phyloP scores from a whole-genome alignment of 2,329 filamentous ascomycete genomes.

The Fusarium dimerum region DNA sequence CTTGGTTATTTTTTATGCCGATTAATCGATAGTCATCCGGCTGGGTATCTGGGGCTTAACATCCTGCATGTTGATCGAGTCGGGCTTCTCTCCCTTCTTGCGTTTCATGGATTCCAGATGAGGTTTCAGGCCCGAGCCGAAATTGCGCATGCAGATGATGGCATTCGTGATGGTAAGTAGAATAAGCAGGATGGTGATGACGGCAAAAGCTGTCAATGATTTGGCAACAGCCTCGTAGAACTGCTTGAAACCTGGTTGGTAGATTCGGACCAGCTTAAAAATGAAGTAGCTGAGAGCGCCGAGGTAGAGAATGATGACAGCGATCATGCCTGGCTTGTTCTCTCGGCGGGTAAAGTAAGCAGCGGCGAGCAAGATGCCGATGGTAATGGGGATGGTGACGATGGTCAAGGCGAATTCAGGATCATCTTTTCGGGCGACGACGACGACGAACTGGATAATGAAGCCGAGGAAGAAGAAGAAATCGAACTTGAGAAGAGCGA shows the following conservation, averaged over 20 bases:
- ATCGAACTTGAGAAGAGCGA: conserved; percentile 96
- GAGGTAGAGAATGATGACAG: conserved; percentile 82
- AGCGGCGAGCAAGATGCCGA: conserved; percentile 81
- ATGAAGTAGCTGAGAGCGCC: conserved; percentile 92
- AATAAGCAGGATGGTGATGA: conserved; percentile 88
- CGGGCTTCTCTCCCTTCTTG: conserved; percentile 55
- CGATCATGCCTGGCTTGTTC: conserved; percentile 73
- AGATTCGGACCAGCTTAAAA: conserved; percentile 98
- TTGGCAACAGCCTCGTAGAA: conserved; percentile 79
- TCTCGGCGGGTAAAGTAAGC: conserved; percentile 85
- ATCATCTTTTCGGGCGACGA: conserved; percentile 70
- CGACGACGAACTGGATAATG: conserved; percentile 95
- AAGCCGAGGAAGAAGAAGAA: conserved; percentile 99
- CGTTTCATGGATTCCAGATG: conserved; percentile 66
- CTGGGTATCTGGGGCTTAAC: conserved; percentile 56
- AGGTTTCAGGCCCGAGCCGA: conserved; percentile 83
- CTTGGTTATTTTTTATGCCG: conserved; percentile 7
- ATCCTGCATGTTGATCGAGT: conserved; percentile 58
- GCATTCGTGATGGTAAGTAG: conserved; percentile 86
- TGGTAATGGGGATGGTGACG: conserved; percentile 87
- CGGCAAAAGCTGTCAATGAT: conserved; percentile 88
- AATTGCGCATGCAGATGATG: conserved; percentile 86
- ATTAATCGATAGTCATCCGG: conserved; percentile 64
- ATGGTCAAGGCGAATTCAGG: conserved; percentile 85
- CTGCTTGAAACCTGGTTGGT: conserved; percentile 58